A percentile compares a stretch with the other conserved stretches of the same genome.
These are phyloP conservation scores for Candida koratica DNA, from an alignment of 805 yeast genomes.

Conservation along the genomic window DNA sequence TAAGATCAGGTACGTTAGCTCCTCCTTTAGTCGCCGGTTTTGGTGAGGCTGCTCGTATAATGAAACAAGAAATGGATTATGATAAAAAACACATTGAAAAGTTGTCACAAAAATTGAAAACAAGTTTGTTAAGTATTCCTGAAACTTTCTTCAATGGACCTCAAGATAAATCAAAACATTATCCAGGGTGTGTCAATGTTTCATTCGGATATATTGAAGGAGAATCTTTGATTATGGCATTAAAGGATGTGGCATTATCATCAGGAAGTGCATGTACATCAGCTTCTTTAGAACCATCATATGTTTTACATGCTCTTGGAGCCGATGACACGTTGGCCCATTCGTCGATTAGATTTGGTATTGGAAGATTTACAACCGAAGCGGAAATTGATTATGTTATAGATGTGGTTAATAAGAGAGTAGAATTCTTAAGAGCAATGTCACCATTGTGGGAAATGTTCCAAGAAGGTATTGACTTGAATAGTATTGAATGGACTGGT, in stretches of 20 bases:
- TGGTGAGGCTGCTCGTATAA: slow-evolving; percentile 93
- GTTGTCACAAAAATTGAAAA: slow-evolving; percentile 68
- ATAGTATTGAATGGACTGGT: slow-evolving; percentile 96
- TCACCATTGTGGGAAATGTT: slow-evolving; percentile 99
- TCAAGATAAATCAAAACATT: slow-evolving; percentile 43
- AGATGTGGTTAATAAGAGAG: slow-evolving; percentile 83
- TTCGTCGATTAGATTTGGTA: slow-evolving; percentile 95
- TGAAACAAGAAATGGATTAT: slow-evolving; percentile 65
- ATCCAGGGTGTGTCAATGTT: slow-evolving; percentile 92
- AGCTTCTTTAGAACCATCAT: slow-evolving; percentile 96
- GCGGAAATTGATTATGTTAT: slow-evolving; percentile 93
- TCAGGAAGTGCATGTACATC: slow-evolving; percentile 99
- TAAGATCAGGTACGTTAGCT: slow-evolving; percentile 94
- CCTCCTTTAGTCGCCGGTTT: slow-evolving; percentile 96
- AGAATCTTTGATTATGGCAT: slow-evolving; percentile 94
- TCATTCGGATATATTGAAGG: slow-evolving; percentile 98
- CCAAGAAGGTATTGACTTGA: slow-evolving; percentile 94
- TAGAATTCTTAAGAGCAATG: slow-evolving; percentile 83
- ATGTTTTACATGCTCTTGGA: slow-evolving; percentile 93
- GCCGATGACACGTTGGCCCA: slow-evolving; percentile 98
- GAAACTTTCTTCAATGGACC: slow-evolving; percentile 92
- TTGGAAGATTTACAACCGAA: slow-evolving; percentile 96
- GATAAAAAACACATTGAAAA: slow-evolving; percentile 68
- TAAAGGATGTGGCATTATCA: slow-evolving; percentile 92
- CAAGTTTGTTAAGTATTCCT: slow-evolving; percentile 73